Conservation (phyloP, 1,284 basidiomycete genomes). For the Trichosporon asahii region DNA sequence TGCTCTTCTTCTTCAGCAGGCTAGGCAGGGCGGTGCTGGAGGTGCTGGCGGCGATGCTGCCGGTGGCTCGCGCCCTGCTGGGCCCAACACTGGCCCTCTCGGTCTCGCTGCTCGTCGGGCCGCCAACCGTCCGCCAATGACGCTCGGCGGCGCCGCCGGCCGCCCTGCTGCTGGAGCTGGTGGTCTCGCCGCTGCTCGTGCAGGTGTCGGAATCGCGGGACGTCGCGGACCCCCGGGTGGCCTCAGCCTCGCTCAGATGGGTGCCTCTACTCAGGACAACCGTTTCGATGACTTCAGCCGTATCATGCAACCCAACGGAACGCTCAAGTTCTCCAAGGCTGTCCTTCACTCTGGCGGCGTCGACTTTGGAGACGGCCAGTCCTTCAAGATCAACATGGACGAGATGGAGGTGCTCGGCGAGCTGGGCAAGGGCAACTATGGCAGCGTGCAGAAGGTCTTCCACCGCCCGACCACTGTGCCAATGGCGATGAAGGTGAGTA, state of each 20-base stretch:
- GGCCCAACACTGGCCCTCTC: constrained; percentile 44
- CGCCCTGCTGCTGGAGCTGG: constrained; percentile 27
- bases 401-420: constrained; percentile 82
- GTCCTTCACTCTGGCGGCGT: constrained; percentile 88
- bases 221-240: constrained; percentile 47
- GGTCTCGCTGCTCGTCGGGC: constrained; percentile 47
- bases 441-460: constrained; percentile 90
- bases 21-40: constrained; percentile 16
- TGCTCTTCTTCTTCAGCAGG: constrained; percentile 44
- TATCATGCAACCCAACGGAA: constrained; percentile 92
- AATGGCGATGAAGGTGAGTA: constrained; percentile 95
- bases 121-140: constrained; percentile 35
- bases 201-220: constrained; percentile 34
- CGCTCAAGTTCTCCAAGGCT: constrained; percentile 93
- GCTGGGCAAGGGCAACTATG: constrained; percentile 93
- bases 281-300: constrained; percentile 84
- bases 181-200: constrained; percentile 29
- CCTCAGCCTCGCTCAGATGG: constrained; percentile 30
- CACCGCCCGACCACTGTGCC: constrained; percentile 91
- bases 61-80: constrained; percentile 23
- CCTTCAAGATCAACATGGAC: constrained; percentile 93
- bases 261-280: constrained; percentile 2
- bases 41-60: constrained; percentile 21
- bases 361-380: constrained; percentile 88
- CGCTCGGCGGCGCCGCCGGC: constrained; percentile 28